Evolutionary conservation across 352 stramenopile genomes (phyloP).

Genomic region (Blastocystis sp.): DNA sequence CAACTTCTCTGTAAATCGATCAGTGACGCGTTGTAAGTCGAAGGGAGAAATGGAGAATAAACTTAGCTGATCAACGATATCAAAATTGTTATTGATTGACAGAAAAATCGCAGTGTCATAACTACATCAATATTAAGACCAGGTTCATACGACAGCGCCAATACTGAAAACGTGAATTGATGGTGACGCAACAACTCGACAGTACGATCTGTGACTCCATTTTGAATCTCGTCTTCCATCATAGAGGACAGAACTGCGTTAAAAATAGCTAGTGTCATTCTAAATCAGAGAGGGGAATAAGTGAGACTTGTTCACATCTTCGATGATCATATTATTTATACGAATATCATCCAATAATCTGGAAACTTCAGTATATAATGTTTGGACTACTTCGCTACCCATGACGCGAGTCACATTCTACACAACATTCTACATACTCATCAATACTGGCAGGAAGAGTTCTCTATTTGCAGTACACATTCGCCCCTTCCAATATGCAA

Average conservation of each 20-base stretch:
- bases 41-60: conserved; percentile 5
- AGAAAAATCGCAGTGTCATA: conserved; percentile 31
- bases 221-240: conserved; percentile 34
- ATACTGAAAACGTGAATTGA: not conserved
- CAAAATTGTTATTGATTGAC: conserved; percentile 39
- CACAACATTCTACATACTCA: not conserved
- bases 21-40: not conserved
- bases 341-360: not conserved
- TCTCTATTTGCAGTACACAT: not conserved
- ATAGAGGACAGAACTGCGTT: conserved; percentile 11
- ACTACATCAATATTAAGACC: not conserved
- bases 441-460: not conserved
- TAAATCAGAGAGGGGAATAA: not conserved
- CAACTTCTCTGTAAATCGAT: conserved; percentile 7
- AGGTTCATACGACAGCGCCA: not conserved
- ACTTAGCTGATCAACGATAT: not conserved
- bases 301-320: conserved; percentile 13
- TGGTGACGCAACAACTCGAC: not conserved
- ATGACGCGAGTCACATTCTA: conserved; percentile 29
- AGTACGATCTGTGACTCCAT: not conserved
- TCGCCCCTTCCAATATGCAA: conserved; percentile 23
- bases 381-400: not conserved
- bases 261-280: conserved; percentile 36
- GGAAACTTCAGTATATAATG: not conserved
- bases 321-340: conserved; percentile 30